Base-by-base conservation (phyloP, 2,329 filamentous ascomycete genomes). In the Akanthomyces muscarius region DNA sequence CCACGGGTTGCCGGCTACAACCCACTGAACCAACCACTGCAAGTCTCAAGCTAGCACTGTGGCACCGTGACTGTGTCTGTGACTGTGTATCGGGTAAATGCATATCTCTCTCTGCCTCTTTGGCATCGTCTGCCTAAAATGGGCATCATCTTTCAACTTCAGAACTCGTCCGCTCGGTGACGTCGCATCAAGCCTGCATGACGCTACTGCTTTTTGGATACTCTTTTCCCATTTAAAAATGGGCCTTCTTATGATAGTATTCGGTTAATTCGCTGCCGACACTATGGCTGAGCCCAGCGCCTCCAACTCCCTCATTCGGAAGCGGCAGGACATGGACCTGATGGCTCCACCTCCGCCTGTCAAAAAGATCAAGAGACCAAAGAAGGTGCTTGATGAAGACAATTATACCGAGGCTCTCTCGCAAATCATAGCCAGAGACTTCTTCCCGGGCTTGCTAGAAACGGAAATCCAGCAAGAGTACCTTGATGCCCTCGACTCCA, bases 381-480 rank as follows among this genome's bases (percentile, higher is more conserved):
- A 89, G 66, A 90, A 89, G 66, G 87, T 97, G 33, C 85, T 99
- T 33, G 92, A 97, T 74, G 95, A 99, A 81, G 94, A 99, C 69
- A 87, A 89, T 60, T 99, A 99, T 75, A 95, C 92, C 2, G 87
- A 92, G 63, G 90, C 91, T 1, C 82, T 99, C 33, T 97, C 93
- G 0, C 89, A 95, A 69, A 98, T 99, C 72, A 97, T 99, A 66
- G 91, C 92, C 11, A 88, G 95, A 67, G 95, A 99, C 80, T 99
- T 96, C 80, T 99, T 98, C 71, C 95, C 95, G 0, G 95, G 94
- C 0, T 82, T 99, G 0, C 79, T 93, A 5, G 92, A 98, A 73
- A 88, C 88, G 16, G 88, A 96, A 69, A 89, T 89, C 0, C 92
- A 97, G 74, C 88, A 92, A 73, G 95, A 99, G 70, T 98, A 97